A percentile compares a stretch with the other conserved stretches of the same genome.
phyloP scores from a whole-genome alignment of 2,329 filamentous ascomycete species.

The Alternaria angustiovoidea region DNA sequence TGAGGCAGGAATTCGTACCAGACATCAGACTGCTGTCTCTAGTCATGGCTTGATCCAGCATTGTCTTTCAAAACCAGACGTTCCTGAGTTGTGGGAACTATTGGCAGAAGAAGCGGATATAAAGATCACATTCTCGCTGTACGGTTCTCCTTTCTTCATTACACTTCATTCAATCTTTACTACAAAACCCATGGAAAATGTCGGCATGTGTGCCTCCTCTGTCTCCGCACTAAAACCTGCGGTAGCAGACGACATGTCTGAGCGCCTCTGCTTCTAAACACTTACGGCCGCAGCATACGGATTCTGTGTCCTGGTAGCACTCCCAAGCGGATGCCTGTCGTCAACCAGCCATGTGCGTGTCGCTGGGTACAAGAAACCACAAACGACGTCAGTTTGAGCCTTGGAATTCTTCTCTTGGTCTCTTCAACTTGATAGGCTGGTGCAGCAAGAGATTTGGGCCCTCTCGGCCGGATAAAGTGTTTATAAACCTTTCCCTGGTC shows the following conservation, averaged over 20 bases:
- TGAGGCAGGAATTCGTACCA: not conserved
- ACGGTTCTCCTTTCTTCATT: not conserved
- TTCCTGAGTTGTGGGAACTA: not conserved
- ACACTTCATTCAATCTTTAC: not conserved
- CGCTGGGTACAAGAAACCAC: not conserved
- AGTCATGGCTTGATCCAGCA: rapidly evolving
- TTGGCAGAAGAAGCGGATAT: not conserved
- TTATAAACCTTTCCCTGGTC: no score
- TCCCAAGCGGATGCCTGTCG: not conserved
- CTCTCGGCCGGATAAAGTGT: no score
- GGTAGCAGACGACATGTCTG: no score
- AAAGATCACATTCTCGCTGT: no score
- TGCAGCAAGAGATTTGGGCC: no score
- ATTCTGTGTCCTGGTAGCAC: not conserved
- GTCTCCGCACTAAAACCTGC: not conserved
- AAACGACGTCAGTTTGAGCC: no score
- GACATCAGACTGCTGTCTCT: not conserved
- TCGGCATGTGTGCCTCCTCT: not conserved
- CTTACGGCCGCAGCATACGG: no score
- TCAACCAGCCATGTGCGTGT: not conserved
- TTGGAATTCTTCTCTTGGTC: not conserved
- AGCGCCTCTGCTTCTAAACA: no score
- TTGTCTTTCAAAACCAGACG: no score
- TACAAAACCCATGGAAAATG: not conserved
- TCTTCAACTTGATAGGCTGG: no score